phyloP scores from a whole-genome alignment of 2,329 filamentous ascomycete genomes.

The Dothidotthia symphoricarpi region DNA sequence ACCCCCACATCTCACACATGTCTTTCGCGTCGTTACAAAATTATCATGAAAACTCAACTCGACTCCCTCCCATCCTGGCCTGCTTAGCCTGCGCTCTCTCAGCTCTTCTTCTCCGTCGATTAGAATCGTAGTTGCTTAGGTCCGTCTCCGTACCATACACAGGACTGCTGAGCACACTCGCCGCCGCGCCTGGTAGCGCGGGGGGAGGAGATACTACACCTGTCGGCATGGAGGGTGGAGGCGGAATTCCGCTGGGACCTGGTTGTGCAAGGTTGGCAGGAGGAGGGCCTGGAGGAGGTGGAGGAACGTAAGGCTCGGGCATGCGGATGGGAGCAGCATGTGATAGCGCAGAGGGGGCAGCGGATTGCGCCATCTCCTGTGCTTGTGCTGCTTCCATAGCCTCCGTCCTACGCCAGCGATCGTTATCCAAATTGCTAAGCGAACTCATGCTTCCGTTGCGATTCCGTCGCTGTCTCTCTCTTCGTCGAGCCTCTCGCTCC shows the following conservation, averaged over 20 bases:
- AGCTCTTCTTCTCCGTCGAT: constrained; percentile 40
- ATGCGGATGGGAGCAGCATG: constrained; percentile 26
- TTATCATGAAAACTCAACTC: constrained; percentile 42
- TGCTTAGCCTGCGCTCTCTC: constrained; percentile 42
- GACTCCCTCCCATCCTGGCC: constrained; percentile 36
- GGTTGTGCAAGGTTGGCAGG: constrained; percentile 16
- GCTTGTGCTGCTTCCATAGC: constrained; percentile 39
- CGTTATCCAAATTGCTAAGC: constrained; percentile 36
- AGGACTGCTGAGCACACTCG: constrained; percentile 39
- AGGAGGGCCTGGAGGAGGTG: constrained; percentile 34
- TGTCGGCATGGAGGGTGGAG: constrained; percentile 33
- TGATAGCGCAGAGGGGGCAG: constrained; percentile 20
- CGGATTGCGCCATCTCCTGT: constrained; percentile 27
- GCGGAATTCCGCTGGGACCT: constrained; percentile 11
- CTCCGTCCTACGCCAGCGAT: constrained; percentile 43
- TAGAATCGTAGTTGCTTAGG: constrained; percentile 42
- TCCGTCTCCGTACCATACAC: constrained; percentile 41
- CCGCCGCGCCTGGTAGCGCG: constrained; percentile 11
- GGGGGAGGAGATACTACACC: constrained; percentile 25
- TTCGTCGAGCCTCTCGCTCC: constrained; percentile 55
- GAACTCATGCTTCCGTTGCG: constrained; percentile 44
- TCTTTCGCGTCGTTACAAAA: constrained; percentile 1
- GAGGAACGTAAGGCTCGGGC: constrained; percentile 31
- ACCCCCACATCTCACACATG: background rate
- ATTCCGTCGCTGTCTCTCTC: constrained; percentile 45